These are phyloP conservation scores for Suillus subalutaceus DNA, from an alignment of 768 basidiomycete species.

Conservation along the genomic window DNA sequence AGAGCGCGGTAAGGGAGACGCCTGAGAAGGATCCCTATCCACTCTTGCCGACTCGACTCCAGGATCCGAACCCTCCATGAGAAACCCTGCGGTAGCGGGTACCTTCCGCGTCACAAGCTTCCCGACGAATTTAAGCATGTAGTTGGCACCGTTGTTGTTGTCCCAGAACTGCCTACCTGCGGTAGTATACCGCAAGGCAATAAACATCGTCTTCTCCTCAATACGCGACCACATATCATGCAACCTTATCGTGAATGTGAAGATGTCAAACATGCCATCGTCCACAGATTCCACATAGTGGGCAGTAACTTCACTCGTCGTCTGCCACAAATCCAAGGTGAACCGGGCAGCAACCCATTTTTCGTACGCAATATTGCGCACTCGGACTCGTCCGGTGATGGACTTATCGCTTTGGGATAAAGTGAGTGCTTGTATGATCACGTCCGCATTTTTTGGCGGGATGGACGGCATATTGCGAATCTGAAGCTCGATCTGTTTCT, in stretches of 20 bases:
- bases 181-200: conserved; percentile 76
- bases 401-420: conserved; percentile 53
- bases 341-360: conserved; percentile 90
- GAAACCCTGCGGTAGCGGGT: conserved; percentile 39
- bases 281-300: conserved; percentile 54
- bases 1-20: conserved; percentile 24
- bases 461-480: conserved; percentile 67
- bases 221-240: conserved; percentile 76
- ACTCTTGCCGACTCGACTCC: conserved; percentile 33
- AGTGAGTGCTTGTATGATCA: conserved; percentile 57
- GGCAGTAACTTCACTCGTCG: conserved; percentile 89
- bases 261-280: conserved; percentile 60
- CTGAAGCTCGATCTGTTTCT: conserved; percentile 56
- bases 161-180: conserved; percentile 89
- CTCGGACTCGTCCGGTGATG: conserved; percentile 74
- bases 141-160: conserved; percentile 81
- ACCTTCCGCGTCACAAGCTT: conserved; percentile 26
- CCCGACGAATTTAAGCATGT: conserved; percentile 66
- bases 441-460: conserved; percentile 42
- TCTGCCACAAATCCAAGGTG: conserved; percentile 95
- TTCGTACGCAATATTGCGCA: conserved; percentile 84
- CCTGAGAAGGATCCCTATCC: conserved; percentile 20
- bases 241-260: conserved; percentile 75
- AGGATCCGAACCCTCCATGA: conserved; percentile 59
- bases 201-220: conserved; percentile 80